phyloP scores from a whole-genome alignment of 768 basidiomycete species.

The Collybiopsis confluens region DNA sequence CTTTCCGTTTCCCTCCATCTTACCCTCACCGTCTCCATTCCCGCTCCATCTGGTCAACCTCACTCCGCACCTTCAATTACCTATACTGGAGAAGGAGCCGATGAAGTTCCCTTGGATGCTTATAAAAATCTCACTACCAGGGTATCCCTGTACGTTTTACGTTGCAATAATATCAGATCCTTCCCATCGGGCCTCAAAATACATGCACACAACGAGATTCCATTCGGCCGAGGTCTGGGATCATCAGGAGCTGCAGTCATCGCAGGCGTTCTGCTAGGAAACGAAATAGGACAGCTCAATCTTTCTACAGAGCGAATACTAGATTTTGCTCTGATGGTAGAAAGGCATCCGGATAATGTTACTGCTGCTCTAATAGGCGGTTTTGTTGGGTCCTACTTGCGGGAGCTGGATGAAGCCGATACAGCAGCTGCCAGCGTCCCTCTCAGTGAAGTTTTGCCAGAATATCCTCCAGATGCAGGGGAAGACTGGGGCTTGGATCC shows the following conservation, averaged over 20 bases:
- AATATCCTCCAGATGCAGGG: constrained; percentile 90
- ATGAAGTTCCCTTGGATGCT: constrained; percentile 87
- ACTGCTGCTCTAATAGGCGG: constrained; percentile 96
- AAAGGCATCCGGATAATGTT: constrained; percentile 98
- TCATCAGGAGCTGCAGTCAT: constrained; percentile 99
- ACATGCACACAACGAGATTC: constrained; percentile 87
- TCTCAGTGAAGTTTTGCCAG: constrained; percentile 91
- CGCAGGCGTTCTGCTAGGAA: constrained; percentile 88
- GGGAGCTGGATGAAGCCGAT: constrained; percentile 80
- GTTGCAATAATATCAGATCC: constrained; percentile 68
- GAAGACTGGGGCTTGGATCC: constrained; percentile 89
- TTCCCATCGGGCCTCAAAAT: constrained; percentile 79
- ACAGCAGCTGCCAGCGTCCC: constrained; percentile 86
- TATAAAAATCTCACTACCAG: constrained; percentile 98
- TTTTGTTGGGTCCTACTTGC: constrained; percentile 93
- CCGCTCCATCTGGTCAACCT: constrained; percentile 24
- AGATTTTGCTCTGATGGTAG: constrained; percentile 98
- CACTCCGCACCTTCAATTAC: constrained; percentile 57
- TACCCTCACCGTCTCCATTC: constrained; percentile 57
- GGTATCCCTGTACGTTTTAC: constrained; percentile 96
- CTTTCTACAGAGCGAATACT: constrained; percentile 72
- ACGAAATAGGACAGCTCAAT: constrained; percentile 71
- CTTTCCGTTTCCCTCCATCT: constrained; percentile 88
- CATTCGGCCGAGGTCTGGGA: constrained; percentile 95
- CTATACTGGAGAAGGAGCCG: constrained; percentile 85